These are phyloP conservation scores for Chaetomium strumarium DNA, from an alignment of 2,329 filamentous ascomycete species.

Conservation along the genomic window DNA sequence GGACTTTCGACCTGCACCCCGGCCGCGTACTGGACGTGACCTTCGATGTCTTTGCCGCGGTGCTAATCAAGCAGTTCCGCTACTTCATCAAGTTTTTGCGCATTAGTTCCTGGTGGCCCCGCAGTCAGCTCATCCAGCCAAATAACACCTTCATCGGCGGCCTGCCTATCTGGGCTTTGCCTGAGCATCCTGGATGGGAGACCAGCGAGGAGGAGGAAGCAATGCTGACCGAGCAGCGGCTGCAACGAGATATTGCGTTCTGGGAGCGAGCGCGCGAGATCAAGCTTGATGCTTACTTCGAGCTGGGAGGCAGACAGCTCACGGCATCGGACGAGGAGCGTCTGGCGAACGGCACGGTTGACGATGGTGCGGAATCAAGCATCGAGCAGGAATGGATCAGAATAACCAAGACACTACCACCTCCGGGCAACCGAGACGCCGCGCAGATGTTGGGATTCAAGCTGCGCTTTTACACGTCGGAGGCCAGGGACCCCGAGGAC, in stretches of 20 bases:
- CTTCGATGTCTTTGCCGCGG: constrained; percentile 88
- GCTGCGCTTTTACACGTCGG: constrained; percentile 85
- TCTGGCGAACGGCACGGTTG: constrained; percentile 37
- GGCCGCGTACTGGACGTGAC: constrained; percentile 91
- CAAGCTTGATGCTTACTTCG: constrained; percentile 81
- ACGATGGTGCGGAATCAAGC: constrained; percentile 46
- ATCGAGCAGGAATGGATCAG: constrained; percentile 69
- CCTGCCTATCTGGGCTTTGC: constrained; percentile 80
- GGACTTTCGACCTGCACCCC: constrained; percentile 94
- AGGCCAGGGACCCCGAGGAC: constrained; percentile 67
- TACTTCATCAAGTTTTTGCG: constrained; percentile 94
- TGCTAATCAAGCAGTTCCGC: constrained; percentile 84
- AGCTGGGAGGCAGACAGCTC: constrained; percentile 69
- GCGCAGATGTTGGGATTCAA: constrained; percentile 97
- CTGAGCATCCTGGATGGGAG: constrained; percentile 58
- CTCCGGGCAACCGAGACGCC: constrained; percentile 80
- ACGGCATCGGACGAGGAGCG: constrained; percentile 51
- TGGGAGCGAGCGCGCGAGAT: constrained; percentile 73
- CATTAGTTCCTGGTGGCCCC: constrained; percentile 95
- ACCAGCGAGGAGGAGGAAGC: constrained; percentile 64
- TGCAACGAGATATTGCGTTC: constrained; percentile 66
- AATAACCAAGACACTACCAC: constrained; percentile 73
- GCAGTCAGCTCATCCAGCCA: constrained; percentile 44
- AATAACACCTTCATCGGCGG: constrained; percentile 50
- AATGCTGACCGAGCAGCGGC: constrained; percentile 49